These are phyloP conservation scores for Phellinidium pouzarii DNA, from an alignment of 1,284 basidiomycete genomes.

Conservation along the genomic window DNA sequence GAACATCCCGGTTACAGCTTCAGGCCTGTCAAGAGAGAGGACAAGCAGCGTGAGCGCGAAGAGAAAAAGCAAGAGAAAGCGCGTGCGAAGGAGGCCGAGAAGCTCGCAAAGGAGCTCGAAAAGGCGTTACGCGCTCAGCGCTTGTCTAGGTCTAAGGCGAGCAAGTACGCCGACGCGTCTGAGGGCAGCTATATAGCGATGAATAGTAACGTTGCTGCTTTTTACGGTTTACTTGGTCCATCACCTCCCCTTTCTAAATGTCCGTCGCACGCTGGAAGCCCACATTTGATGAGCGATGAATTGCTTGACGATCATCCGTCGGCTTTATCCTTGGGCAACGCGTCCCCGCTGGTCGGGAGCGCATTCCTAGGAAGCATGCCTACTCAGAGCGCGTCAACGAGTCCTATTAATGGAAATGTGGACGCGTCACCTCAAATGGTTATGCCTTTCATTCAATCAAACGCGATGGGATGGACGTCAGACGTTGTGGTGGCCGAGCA, in stretches of 20 bases:
- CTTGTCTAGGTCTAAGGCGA: constrained; percentile 10
- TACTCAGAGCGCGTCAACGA: background rate
- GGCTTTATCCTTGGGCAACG: background rate
- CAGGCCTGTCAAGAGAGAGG: constrained; percentile 60
- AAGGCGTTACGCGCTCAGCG: constrained; percentile 16
- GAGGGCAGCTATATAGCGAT: background rate
- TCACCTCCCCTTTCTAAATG: constrained; percentile 24
- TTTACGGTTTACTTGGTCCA: constrained; percentile 18
- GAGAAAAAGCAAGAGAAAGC: constrained; percentile 40
- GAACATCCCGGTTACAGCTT: constrained; percentile 72
- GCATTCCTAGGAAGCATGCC: background rate
- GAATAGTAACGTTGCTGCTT: constrained; percentile 6
- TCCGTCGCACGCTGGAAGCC: constrained; percentile 21
- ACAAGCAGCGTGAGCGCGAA: constrained; percentile 45
- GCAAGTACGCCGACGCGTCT: background rate
- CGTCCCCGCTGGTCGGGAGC: background rate
- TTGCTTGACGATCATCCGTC: background rate
- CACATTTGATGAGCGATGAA: background rate
- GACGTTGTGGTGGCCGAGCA: background rate
- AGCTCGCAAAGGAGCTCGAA: constrained; percentile 23
- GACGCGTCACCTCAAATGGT: background rate
- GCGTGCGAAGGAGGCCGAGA: constrained; percentile 27
- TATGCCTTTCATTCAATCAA: background rate
- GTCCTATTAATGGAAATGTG: background rate
- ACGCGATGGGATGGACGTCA: background rate